These are phyloP conservation scores for Gnomoniopsis sp. DNA, from an alignment of 2,329 filamentous ascomycete species.

Conservation along the genomic window DNA sequence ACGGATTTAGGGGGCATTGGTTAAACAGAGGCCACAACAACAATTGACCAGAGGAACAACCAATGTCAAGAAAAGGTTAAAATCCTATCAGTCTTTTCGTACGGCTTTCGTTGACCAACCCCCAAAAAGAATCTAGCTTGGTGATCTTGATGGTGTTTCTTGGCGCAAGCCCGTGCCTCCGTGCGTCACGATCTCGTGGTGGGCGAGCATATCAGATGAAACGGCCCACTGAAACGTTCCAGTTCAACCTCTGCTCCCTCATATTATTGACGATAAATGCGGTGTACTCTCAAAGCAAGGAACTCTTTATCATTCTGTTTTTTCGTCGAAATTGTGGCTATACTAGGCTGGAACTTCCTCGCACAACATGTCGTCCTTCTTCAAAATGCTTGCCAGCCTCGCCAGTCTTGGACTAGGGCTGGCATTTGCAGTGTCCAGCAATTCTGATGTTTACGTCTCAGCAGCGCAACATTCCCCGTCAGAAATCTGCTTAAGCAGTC, in stretches of 20 bases:
- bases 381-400: background rate
- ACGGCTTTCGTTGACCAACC: no score
- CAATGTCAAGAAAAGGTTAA: no score
- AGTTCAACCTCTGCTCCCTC: background rate
- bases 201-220: slow-evolving; percentile 14
- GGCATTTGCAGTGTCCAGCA: background rate
- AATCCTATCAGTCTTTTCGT: no score
- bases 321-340: background rate
- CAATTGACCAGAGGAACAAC: no score
- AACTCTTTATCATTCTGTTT: background rate
- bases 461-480: background rate
- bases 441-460: background rate
- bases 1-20: no score
- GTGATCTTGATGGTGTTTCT: background rate
- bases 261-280: background rate
- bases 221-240: slow-evolving; percentile 8
- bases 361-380: background rate
- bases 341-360: background rate
- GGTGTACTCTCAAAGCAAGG: background rate
- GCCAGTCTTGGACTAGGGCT: background rate
- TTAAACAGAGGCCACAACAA: no score
- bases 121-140: no score
- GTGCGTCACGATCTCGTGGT: background rate
- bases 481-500: slow-evolving; percentile 1
- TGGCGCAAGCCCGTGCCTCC: background rate